These are phyloP conservation scores for Cladobotryum protrusum DNA, from an alignment of 2,329 filamentous ascomycete genomes.

Conservation along the genomic window DNA sequence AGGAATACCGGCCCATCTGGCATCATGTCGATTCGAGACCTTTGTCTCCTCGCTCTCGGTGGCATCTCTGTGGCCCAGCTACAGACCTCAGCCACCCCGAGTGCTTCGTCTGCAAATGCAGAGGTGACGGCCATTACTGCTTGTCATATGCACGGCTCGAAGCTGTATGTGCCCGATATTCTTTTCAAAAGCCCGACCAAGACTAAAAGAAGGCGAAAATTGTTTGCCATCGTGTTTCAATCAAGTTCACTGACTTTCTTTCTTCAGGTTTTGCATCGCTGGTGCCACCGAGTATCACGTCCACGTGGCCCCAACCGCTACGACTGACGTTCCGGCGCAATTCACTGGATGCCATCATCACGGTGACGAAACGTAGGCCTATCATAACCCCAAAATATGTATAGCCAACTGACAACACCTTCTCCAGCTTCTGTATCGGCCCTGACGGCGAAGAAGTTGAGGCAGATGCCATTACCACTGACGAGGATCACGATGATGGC, in stretches of 20 bases:
- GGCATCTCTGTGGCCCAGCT: conserved; percentile 8
- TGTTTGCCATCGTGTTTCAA: too few relatives aligned
- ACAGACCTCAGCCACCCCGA: conserved; percentile 26
- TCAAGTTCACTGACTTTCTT: background rate
- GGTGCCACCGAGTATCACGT: conserved; percentile 38
- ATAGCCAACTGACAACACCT: background rate
- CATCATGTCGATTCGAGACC: background rate
- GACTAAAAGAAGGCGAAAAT: too few relatives aligned
- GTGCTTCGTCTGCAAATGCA: conserved; percentile 15
- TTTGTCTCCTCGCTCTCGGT: background rate
- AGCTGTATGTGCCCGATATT: conserved; percentile 34
- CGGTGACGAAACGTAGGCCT: conserved; percentile 47
- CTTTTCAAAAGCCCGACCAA: too few relatives aligned
- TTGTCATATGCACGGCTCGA: conserved; percentile 36
- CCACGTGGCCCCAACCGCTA: conserved; percentile 45
- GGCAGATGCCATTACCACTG: conserved; percentile 36
- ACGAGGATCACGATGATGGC: conserved; percentile 16
- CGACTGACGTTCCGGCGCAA: conserved; percentile 48
- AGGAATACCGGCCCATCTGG: background rate
- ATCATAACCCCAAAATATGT: too few relatives aligned
- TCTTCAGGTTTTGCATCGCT: conserved; percentile 38
- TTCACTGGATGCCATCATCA: conserved; percentile 63
- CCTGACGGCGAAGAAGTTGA: conserved; percentile 55
- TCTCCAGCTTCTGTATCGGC: conserved; percentile 55
- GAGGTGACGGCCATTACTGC: conserved; percentile 32